Evolutionary conservation across 495 filamentous ascomycete species (phyloP).

Genomic region (Talaromyces ruber): DNA sequence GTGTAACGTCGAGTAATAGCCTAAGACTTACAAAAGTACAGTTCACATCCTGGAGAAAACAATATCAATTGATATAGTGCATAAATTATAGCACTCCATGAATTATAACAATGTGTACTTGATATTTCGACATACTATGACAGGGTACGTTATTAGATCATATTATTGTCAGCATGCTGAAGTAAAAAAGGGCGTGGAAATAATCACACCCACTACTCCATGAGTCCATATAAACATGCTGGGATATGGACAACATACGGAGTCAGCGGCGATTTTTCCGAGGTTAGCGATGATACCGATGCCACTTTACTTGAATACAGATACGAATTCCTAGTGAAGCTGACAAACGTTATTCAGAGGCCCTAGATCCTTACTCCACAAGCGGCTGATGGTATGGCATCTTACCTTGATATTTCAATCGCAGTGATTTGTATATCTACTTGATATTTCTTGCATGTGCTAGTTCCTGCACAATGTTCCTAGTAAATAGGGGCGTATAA

Average conservation of each 20-base stretch:
- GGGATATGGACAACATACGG: neutral
- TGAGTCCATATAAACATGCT: neutral
- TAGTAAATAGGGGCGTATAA: neutral
- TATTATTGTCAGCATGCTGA: neutral
- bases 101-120: neutral
- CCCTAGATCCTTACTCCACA: neutral
- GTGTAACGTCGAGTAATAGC: neutral
- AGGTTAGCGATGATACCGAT: too few relatives aligned
- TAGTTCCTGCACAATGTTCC: neutral
- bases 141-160: neutral
- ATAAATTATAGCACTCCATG: neutral
- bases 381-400: neutral
- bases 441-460: neutral
- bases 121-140: neutral
- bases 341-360: neutral
- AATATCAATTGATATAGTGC: neutral
- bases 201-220: neutral
- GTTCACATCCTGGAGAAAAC: neutral
- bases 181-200: neutral
- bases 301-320: too few relatives aligned
- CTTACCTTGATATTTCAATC: neutral
- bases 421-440: neutral
- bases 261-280: neutral
- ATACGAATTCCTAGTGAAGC: neutral
- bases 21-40: too few relatives aligned